A percentile compares a stretch with the other conserved stretches of the same genome.
Evolutionary conservation across 2,329 filamentous ascomycete species (phyloP).

Genomic region (Phyllosticta paracitricarpa): DNA sequence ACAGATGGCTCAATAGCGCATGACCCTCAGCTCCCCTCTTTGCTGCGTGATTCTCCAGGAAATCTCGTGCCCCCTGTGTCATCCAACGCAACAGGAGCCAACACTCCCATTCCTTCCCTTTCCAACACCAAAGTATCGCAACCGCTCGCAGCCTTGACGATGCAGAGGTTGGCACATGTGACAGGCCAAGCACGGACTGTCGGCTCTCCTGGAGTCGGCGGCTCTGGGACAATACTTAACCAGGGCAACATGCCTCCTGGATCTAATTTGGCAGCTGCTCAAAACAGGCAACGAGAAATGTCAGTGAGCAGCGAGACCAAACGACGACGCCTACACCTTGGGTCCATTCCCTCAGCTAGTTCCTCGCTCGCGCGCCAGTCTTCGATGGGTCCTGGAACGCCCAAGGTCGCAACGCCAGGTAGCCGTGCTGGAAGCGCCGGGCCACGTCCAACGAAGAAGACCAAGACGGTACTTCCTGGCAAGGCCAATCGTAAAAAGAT

Average conservation of each 20-base stretch:
- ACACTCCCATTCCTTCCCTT: conserved; percentile 44
- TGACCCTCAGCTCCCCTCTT: conserved; percentile 50
- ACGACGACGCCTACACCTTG: conserved; percentile 48
- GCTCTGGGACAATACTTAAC: conserved; percentile 1
- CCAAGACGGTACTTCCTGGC: conserved; percentile 47
- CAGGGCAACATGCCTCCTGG: conserved; percentile 11
- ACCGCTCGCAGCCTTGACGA: conserved; percentile 32
- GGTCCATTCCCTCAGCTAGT: conserved; percentile 41
- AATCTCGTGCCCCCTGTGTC: conserved; percentile 41
- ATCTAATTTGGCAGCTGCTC: conserved; percentile 12
- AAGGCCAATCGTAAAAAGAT: conserved; percentile 31
- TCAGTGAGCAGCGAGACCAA: conserved; percentile 47
- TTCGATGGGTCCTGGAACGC: conserved; percentile 52
- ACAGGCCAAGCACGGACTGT: conserved; percentile 9
- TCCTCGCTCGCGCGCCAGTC: conserved; percentile 48
- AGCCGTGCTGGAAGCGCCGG: conserved; percentile 50
- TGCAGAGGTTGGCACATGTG: conserved; percentile 32
- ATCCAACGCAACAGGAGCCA: conserved; percentile 33
- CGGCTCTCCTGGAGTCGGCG: conserved; percentile 1
- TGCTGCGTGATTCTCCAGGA: conserved; percentile 40
- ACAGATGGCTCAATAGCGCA: conserved; percentile 49
- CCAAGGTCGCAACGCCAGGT: conserved; percentile 43
- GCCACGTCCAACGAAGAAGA: conserved; percentile 39
- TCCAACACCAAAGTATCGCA: conserved; percentile 47
- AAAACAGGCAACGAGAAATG: conserved; percentile 39